Base-by-base conservation (phyloP, 495 filamentous ascomycete genomes). In the Aspergillus funiculosus region DNA sequence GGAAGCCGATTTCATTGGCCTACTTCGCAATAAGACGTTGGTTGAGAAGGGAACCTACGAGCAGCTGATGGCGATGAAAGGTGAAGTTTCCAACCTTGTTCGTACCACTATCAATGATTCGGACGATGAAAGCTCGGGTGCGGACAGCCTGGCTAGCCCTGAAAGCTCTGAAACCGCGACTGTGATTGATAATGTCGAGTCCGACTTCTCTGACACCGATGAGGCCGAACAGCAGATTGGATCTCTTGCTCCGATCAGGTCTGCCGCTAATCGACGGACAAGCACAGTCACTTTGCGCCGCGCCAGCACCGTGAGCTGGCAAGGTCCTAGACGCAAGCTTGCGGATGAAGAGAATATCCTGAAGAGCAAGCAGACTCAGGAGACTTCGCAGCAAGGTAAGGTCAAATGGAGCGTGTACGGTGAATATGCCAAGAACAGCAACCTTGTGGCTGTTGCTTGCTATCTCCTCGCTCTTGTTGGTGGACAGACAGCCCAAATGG, bases 361-460 rank as follows among this genome's bases (percentile, higher is more conserved):
- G 48, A 95, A 86, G 71, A 87, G 83, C 46, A 87, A 80, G 54
- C 89, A 95, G 63, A 79, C 75, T 11, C 89, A 94, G 60, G 94
- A 99, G 62, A 79, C 80, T 40, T 78, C 78, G 0, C 86, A 96
- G 60, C 88, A 97, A 62, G 94, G 94, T 35, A 95, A 96, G 60
- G 94, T 99, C 46, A 96, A 95, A 63, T 96, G 94, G 89, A 77
- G 81, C 54, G 87, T 94, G 1, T 94, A 94, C 48, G 66, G 63
- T 24, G 87, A 91, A 64, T 96, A 97, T 57, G 90, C 90, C 25
- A 95, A 91, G 66, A 87, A 87, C 13, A 95, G 86, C 70, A 96
- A 97, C 58, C 63, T 96, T 5, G 66, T 73, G 15, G 94, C 92
- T 7, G 94, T 99, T 15, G 56, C 58, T 21, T 73, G 96, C 52